Percentiles rank a stretch among this genome's conserved stretches.
phyloP scores from a whole-genome alignment of 139 green algal genomes.

The Chlorella sp. region DNA sequence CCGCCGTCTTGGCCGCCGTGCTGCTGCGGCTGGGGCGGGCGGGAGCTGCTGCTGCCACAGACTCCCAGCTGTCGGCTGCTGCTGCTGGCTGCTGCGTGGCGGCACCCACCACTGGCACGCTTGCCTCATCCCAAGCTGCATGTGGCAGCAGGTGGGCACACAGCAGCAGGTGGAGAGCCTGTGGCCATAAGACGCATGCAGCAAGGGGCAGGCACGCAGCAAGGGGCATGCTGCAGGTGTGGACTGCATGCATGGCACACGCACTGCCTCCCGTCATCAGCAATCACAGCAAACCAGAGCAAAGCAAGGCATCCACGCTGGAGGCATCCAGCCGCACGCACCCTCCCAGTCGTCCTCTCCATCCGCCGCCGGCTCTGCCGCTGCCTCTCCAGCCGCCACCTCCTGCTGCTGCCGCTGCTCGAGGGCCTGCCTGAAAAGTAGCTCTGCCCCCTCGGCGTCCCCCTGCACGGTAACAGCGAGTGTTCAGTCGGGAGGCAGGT shows the following conservation, averaged over 20 bases:
- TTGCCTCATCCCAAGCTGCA: slow-evolving; percentile 24
- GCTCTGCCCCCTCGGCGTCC: not conserved
- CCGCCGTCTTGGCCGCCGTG: not conserved
- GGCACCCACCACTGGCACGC: not conserved
- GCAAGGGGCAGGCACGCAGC: not conserved
- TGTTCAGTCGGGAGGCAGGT: too few species aligned
- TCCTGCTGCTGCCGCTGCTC: slow-evolving; percentile 7
- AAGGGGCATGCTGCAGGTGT: not conserved
- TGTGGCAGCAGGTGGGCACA: not conserved
- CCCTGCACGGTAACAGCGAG: not conserved
- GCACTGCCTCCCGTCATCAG: too few species aligned
- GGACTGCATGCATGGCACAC: not conserved
- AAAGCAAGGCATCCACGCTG: not conserved
- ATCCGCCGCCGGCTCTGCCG: not conserved
- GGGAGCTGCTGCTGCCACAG: not conserved
- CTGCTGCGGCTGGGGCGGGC: not conserved
- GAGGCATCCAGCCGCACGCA: not conserved
- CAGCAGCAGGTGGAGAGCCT: too few species aligned
- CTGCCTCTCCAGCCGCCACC: not conserved
- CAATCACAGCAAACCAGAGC: not conserved
- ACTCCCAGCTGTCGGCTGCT: slow-evolving; percentile 8
- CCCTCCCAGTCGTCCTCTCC: slow-evolving; percentile 31
- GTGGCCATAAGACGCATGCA: not conserved
- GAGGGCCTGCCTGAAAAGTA: slow-evolving; percentile 8
- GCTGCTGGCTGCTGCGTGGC: not conserved